phyloP scores from a whole-genome alignment of 1,139 yeast genomes.

The Saccharomyces hybrid region DNA sequence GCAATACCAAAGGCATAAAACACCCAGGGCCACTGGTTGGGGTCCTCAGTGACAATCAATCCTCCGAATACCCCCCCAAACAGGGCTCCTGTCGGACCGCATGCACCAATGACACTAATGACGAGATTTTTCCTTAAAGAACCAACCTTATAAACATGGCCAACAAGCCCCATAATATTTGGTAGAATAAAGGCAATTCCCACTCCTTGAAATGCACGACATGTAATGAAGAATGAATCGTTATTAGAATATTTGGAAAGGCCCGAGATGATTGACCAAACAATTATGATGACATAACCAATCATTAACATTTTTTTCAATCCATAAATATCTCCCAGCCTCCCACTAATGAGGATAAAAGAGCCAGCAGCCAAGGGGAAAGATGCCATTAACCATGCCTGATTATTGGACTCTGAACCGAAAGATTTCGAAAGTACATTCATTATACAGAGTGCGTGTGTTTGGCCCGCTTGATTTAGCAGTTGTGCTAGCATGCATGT shows the following conservation, averaged over 20 bases:
- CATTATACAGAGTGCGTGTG: conserved; percentile 32
- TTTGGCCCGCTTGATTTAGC: conserved; percentile 31
- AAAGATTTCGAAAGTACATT: conserved; percentile 27
- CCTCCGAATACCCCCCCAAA: conserved; percentile 46
- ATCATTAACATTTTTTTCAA: conserved; percentile 37
- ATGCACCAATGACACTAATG: conserved; percentile 46
- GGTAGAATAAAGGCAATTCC: conserved; percentile 50
- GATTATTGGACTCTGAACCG: conserved; percentile 21
- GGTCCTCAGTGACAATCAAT: conserved; percentile 36
- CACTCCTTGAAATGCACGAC: conserved; percentile 51
- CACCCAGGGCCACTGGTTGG: conserved; percentile 45
- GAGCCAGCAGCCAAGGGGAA: conserved; percentile 52
- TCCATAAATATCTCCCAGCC: conserved; percentile 50
- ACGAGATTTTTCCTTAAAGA: conserved; percentile 42
- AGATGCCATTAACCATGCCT: conserved; percentile 53
- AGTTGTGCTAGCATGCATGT: conserved; percentile 37
- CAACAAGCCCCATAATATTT: conserved; percentile 46
- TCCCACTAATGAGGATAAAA: conserved; percentile 45
- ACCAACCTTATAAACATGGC: conserved; percentile 41
- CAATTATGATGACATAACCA: conserved; percentile 41
- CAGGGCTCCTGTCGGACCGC: conserved; percentile 51
- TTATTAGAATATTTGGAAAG: conserved; percentile 39
- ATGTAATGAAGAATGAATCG: conserved; percentile 41
- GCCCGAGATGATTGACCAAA: conserved; percentile 45
- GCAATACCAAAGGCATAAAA: conserved; percentile 42